phyloP scores from a whole-genome alignment of 495 filamentous ascomycete species.

The Trypethelium eluteriae region DNA sequence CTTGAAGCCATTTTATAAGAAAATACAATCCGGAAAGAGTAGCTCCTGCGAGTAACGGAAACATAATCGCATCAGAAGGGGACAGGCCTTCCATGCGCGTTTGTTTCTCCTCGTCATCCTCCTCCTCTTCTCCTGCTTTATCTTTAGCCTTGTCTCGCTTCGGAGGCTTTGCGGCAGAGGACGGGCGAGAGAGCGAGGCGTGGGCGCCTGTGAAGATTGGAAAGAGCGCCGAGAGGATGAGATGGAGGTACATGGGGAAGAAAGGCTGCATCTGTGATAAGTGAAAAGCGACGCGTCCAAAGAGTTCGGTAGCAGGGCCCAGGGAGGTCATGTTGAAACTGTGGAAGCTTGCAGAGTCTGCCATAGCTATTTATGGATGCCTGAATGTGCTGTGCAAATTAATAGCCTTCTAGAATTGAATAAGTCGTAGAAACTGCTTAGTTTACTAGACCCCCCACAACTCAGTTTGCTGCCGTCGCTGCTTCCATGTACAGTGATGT shows the following conservation, averaged over 20 bases:
- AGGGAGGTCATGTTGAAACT: slow-evolving; percentile 3
- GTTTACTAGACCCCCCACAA: too few relatives aligned
- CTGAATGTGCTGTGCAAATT: neutral
- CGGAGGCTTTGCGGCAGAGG: slow-evolving; percentile 61
- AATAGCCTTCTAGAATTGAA: neutral
- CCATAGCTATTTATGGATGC: neutral
- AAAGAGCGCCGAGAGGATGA: slow-evolving; percentile 59
- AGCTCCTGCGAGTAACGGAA: slow-evolving; percentile 71
- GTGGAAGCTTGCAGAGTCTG: neutral
- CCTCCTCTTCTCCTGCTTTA: slow-evolving; percentile 44
- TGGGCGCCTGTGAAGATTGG: slow-evolving; percentile 67
- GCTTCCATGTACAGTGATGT: too few relatives aligned
- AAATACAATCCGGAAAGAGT: slow-evolving; percentile 75
- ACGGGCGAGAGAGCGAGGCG: slow-evolving; percentile 63
- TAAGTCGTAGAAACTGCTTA: too few relatives aligned
- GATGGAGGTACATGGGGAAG: slow-evolving; percentile 59
- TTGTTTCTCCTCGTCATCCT: slow-evolving; percentile 41
- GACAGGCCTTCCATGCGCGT: slow-evolving; percentile 66
- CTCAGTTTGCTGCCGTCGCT: too few relatives aligned
- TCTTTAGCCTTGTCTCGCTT: slow-evolving; percentile 32
- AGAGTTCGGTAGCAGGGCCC: slow-evolving; percentile 1
- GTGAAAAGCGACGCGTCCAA: slow-evolving; percentile 38
- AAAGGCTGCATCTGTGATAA: slow-evolving; percentile 46
- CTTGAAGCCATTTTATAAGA: slow-evolving; percentile 80
- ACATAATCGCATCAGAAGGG: slow-evolving; percentile 75